phyloP scores from a whole-genome alignment of 352 stramenopile genomes.

The Phytophthora sp. region DNA sequence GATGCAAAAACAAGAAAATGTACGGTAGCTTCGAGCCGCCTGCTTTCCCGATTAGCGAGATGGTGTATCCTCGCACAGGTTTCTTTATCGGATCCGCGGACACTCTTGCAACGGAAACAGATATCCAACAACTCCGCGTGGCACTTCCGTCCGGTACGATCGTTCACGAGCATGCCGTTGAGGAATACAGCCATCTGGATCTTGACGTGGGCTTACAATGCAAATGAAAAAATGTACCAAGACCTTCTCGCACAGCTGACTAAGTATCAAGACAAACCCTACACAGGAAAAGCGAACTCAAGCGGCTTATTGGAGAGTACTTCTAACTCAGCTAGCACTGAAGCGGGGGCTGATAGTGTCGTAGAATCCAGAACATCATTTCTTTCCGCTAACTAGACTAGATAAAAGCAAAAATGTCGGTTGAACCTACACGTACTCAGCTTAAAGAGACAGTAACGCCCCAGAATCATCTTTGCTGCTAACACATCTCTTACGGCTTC shows the following conservation, averaged over 20 bases:
- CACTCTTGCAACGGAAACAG: conserved; percentile 39
- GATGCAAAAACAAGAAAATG: conserved; percentile 52
- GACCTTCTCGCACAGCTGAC: conserved; percentile 48
- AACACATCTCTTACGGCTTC: too few species aligned
- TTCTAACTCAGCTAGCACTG: neutral
- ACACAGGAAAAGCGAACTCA: conserved; percentile 10
- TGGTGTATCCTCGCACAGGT: conserved; percentile 42
- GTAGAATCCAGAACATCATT: conserved; percentile 16
- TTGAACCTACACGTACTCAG: too few species aligned
- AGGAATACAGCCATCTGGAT: conserved; percentile 60
- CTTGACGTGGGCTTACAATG: conserved; percentile 56
- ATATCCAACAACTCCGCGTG: conserved; percentile 43
- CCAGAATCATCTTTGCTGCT: too few species aligned
- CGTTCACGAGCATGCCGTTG: conserved; percentile 41
- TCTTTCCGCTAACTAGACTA: conserved; percentile 27
- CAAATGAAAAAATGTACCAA: conserved; percentile 47
- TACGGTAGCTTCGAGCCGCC: conserved; percentile 53
- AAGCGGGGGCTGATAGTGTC: neutral
- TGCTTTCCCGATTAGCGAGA: conserved; percentile 20
- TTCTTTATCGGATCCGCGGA: conserved; percentile 50
- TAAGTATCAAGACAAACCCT: conserved; percentile 41
- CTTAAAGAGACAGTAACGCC: too few species aligned
- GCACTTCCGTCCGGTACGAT: conserved; percentile 45
- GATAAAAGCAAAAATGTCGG: neutral
- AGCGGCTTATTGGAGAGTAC: neutral